Evolutionary conservation across 2,329 filamentous ascomycete genomes (phyloP).

Genomic region (Epichloe elymi): DNA sequence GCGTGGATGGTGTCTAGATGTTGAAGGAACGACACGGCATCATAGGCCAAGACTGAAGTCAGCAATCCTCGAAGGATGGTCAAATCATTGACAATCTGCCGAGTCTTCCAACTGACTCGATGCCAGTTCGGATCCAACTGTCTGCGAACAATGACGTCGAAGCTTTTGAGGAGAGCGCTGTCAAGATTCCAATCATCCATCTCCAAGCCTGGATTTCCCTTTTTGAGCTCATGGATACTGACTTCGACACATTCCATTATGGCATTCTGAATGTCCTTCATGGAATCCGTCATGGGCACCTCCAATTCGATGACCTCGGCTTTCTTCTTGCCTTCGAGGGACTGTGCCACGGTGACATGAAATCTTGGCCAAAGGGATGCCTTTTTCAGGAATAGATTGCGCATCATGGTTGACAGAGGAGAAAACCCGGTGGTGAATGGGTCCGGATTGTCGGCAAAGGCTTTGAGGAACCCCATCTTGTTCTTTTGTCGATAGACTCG

Average conservation of each 20-base stretch:
- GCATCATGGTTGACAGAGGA: slow-evolving; percentile 78
- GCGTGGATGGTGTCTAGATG: slow-evolving; percentile 91
- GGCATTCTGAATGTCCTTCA: slow-evolving; percentile 87
- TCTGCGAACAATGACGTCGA: slow-evolving; percentile 75
- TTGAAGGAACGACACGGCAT: slow-evolving; percentile 82
- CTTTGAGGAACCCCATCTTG: slow-evolving; percentile 85
- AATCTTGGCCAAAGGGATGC: slow-evolving; percentile 88
- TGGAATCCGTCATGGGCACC: slow-evolving; percentile 87
- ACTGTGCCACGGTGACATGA: slow-evolving; percentile 78
- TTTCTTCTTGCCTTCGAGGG: slow-evolving; percentile 81
- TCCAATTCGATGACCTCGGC: slow-evolving; percentile 96
- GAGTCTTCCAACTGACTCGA: slow-evolving; percentile 85
- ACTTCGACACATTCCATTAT: slow-evolving; percentile 93
- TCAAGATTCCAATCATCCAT: slow-evolving; percentile 97
- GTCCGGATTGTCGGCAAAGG: slow-evolving; percentile 88
- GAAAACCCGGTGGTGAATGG: slow-evolving; percentile 81
- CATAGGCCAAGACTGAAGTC: slow-evolving; percentile 69
- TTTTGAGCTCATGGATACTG: slow-evolving; percentile 87
- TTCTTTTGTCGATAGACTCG: slow-evolving; percentile 91
- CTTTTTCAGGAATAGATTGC: slow-evolving; percentile 76
- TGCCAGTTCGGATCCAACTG: slow-evolving; percentile 97
- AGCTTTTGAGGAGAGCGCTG: slow-evolving; percentile 82
- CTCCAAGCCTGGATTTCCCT: slow-evolving; percentile 76
- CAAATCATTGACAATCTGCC: slow-evolving; percentile 84
- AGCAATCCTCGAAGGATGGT: slow-evolving; percentile 72